Conservation (phyloP, 768 basidiomycete genomes). For the Lentinula boryana region DNA sequence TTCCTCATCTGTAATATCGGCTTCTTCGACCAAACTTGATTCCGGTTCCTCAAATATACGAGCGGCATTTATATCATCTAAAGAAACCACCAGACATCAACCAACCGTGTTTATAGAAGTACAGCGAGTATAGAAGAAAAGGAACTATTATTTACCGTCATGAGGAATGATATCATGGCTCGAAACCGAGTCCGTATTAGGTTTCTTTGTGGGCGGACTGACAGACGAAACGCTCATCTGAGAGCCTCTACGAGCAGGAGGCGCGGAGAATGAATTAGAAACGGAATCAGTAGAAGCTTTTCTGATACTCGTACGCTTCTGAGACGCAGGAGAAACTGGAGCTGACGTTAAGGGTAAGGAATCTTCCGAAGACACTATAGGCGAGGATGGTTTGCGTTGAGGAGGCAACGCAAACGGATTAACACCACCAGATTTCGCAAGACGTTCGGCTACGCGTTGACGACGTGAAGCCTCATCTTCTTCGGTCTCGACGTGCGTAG, state of each 20-base stretch:
- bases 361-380: not conserved
- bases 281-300: not conserved
- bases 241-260: slow-evolving; percentile 3
- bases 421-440: slow-evolving; percentile 59
- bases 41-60: slow-evolving; percentile 4
- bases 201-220: slow-evolving; percentile 17
- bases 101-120: slow-evolving; percentile 3
- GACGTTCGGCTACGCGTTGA: slow-evolving; percentile 50
- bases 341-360: not conserved
- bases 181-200: slow-evolving; percentile 11
- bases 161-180: slow-evolving; percentile 9
- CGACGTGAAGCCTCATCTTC: slow-evolving; percentile 50
- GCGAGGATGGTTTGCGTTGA: slow-evolving; percentile 5
- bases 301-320: not conserved
- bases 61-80: not conserved
- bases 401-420: slow-evolving; percentile 44
- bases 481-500: slow-evolving; percentile 9
- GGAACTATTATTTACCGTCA: slow-evolving; percentile 23
- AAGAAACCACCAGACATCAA: not conserved
- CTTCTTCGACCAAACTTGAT: not conserved
- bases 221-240: slow-evolving; percentile 6
- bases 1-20: slow-evolving; percentile 1
- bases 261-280: not conserved
- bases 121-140: slow-evolving; percentile 10
- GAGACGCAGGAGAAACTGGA: not conserved